Conservation (phyloP, 129 eudicot species). For the Tagetes patula region DNA sequence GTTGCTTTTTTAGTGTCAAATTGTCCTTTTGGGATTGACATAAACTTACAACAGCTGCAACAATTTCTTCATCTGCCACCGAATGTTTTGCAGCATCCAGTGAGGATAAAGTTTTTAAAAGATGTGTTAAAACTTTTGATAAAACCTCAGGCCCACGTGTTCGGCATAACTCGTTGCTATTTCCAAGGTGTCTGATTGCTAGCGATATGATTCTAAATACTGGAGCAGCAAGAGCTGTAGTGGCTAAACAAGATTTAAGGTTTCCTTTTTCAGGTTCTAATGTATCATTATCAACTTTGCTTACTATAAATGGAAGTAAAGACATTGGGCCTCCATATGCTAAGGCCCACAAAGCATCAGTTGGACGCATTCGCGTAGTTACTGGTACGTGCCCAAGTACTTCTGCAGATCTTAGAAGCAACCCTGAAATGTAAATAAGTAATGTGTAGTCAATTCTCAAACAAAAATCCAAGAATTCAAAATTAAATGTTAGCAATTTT, state of each 20-base stretch:
- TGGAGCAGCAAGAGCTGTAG: conserved; percentile 81
- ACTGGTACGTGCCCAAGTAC: conserved; percentile 93
- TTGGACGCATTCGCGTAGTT: conserved; percentile 79
- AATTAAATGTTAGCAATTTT: background rate
- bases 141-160: conserved; percentile 83
- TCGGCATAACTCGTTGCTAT: conserved; percentile 73
- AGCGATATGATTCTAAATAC: conserved; percentile 72
- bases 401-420: conserved; percentile 86
- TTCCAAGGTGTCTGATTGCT: conserved; percentile 82
- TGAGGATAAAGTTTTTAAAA: conserved; percentile 62
- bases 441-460: conserved; percentile 2
- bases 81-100: conserved; percentile 58
- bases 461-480: background rate
- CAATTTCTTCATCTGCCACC: conserved; percentile 81
- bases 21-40: conserved; percentile 83
- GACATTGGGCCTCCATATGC: conserved; percentile 95
- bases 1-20: conserved; percentile 68
- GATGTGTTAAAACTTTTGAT: conserved; percentile 67
- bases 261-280: conserved; percentile 73
- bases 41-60: conserved; percentile 78
- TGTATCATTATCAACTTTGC: conserved; percentile 59
- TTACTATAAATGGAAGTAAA: conserved; percentile 79
- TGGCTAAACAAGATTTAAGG: conserved; percentile 51
- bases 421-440: conserved; percentile 48
- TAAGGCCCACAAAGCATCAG: conserved; percentile 90